Evolutionary conservation across 129 eudicot genomes (phyloP).

Genomic region (Saposhnikovia divaricata): DNA sequence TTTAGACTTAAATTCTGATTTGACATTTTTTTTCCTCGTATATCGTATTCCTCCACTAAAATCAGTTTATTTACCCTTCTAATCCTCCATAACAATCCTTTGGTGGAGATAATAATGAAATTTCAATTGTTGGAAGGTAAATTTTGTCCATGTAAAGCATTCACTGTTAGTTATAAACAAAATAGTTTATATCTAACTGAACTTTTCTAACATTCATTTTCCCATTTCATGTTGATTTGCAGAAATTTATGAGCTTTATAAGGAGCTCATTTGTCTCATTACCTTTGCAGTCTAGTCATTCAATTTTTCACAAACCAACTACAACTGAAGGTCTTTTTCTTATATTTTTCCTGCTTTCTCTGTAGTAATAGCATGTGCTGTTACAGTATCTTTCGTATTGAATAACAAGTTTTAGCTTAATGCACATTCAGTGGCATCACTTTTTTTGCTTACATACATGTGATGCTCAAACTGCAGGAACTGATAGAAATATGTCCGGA

Average conservation of each 20-base stretch:
- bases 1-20: background rate
- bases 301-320: slow-evolving; percentile 15
- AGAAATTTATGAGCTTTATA: slow-evolving; percentile 70
- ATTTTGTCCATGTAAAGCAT: background rate
- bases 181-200: slow-evolving; percentile 5
- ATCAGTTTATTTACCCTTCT: background rate
- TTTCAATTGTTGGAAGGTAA: background rate
- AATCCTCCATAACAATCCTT: background rate
- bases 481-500: slow-evolving; percentile 22
- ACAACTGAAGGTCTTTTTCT: slow-evolving; percentile 39
- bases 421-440: background rate
- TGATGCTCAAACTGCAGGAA: slow-evolving; percentile 35
- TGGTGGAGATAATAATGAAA: background rate
- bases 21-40: background rate
- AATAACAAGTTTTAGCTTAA: background rate
- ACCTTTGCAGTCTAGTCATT: slow-evolving; percentile 25
- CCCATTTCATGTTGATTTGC: slow-evolving; percentile 14
- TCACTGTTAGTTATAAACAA: background rate
- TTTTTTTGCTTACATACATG: slow-evolving; percentile 18
- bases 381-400: background rate
- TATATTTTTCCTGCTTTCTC: background rate
- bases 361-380: background rate
- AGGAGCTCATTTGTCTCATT: slow-evolving; percentile 45
- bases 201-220: background rate
- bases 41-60: background rate